phyloP scores from a whole-genome alignment of 352 stramenopile genomes.

The Globisporangium nodosum region DNA sequence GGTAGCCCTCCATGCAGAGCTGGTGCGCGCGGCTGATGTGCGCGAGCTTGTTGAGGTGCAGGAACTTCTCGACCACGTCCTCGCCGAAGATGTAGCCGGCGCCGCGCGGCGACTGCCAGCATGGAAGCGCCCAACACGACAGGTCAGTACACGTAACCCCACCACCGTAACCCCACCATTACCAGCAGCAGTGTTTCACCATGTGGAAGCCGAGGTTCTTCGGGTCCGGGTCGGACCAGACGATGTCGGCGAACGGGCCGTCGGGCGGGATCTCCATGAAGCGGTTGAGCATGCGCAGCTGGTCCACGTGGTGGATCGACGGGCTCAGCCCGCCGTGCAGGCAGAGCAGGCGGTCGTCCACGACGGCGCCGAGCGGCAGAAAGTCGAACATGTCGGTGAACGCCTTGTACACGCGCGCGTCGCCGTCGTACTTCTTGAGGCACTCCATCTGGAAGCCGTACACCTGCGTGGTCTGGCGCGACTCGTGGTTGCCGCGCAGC shows the following conservation, averaged over 20 bases:
- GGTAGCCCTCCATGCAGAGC: constrained; percentile 82
- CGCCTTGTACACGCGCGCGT: constrained; percentile 64
- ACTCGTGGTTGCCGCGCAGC: constrained; percentile 95
- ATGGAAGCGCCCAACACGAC: neutral
- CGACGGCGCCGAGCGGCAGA: constrained; percentile 72
- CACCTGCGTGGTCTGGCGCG: constrained; percentile 70
- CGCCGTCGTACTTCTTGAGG: constrained; percentile 81
- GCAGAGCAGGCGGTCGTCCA: constrained; percentile 60
- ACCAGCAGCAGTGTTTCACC: constrained; percentile 13
- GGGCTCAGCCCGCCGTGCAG: constrained; percentile 65
- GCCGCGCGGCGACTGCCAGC: constrained; percentile 51
- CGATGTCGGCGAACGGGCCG: constrained; percentile 74
- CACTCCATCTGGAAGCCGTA: constrained; percentile 86
- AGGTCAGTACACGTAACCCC: neutral
- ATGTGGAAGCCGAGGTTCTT: constrained; percentile 85
- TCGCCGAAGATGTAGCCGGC: constrained; percentile 86
- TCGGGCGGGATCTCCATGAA: constrained; percentile 80
- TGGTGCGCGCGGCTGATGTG: constrained; percentile 83
- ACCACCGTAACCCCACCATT: neutral
- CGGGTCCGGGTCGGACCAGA: constrained; percentile 79
- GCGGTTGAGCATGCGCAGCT: constrained; percentile 87
- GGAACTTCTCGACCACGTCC: constrained; percentile 80
- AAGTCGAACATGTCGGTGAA: constrained; percentile 83
- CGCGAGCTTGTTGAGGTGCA: constrained; percentile 71
- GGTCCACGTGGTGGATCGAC: constrained; percentile 84